Percentiles rank a stretch among this genome's conserved stretches.
Evolutionary conservation across 2,329 filamentous ascomycete species (phyloP).

Genomic region (Ophiostoma pallidulum): DNA sequence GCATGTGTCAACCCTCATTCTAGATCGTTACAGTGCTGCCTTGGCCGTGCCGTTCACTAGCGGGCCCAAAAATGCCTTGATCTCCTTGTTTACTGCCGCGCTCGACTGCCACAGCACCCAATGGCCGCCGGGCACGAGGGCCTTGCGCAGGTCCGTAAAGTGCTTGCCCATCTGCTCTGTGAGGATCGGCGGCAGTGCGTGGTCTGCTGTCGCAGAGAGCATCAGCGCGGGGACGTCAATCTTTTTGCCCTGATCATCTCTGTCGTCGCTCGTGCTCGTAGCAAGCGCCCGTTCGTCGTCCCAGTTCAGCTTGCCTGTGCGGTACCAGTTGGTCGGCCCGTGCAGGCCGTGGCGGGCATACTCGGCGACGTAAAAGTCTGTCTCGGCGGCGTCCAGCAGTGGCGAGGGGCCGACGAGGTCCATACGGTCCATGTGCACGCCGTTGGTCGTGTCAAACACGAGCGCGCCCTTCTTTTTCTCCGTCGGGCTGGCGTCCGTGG

Average conservation of each 20-base stretch:
- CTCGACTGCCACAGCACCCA: slow-evolving; percentile 75
- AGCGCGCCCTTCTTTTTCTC: slow-evolving; percentile 39
- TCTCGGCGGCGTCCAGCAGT: slow-evolving; percentile 57
- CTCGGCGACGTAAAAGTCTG: slow-evolving; percentile 67
- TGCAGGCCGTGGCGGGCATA: slow-evolving; percentile 64
- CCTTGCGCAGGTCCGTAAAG: slow-evolving; percentile 55
- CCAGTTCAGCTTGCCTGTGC: slow-evolving; percentile 61
- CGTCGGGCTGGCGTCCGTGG: slow-evolving; percentile 22
- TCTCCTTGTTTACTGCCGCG: slow-evolving; percentile 57
- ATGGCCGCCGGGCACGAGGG: slow-evolving; percentile 61
- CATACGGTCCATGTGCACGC: slow-evolving; percentile 56
- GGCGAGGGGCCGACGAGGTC: slow-evolving; percentile 44
- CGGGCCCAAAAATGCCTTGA: slow-evolving; percentile 57
- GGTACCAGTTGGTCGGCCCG: slow-evolving; percentile 85
- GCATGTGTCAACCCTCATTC: neutral
- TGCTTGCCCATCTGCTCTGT: slow-evolving; percentile 59
- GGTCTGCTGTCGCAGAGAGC: slow-evolving; percentile 62
- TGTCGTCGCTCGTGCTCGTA: slow-evolving; percentile 38
- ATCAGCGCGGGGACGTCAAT: slow-evolving; percentile 61
- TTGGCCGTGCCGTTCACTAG: slow-evolving; percentile 28
- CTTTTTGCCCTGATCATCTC: slow-evolving; percentile 39
- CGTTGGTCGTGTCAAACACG: slow-evolving; percentile 39
- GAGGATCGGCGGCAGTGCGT: slow-evolving; percentile 63
- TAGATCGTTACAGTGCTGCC: slow-evolving; percentile 26
- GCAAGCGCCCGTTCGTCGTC: slow-evolving; percentile 61